Conservation (phyloP, 345 rosid genomes). For the Luvunga scandens region DNA sequence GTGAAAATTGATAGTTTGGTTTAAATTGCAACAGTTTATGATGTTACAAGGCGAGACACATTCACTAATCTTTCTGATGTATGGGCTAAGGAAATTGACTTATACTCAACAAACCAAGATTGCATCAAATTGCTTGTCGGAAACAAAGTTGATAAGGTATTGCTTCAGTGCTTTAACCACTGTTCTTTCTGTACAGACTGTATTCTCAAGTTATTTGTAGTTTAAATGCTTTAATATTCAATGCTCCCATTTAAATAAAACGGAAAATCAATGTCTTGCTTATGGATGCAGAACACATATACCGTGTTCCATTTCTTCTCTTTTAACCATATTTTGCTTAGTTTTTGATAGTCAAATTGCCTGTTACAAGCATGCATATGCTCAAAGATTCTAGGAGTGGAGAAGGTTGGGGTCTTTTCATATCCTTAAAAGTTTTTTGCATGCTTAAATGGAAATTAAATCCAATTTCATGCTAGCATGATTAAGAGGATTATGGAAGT, state of each 20-base stretch:
- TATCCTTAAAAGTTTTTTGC: background rate
- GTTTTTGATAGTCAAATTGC: background rate
- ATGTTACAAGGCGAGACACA: conserved; percentile 86
- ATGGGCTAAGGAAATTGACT: conserved; percentile 94
- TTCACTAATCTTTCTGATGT: conserved; percentile 86
- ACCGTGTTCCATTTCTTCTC: background rate
- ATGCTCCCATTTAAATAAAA: background rate
- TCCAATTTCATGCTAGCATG: too few species aligned
- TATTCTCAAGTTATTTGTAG: background rate
- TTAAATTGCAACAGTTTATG: conserved; percentile 53
- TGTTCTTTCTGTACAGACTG: background rate
- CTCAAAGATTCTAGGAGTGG: background rate
- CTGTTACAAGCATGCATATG: background rate
- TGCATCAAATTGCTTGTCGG: conserved; percentile 98
- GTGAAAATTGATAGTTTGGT: background rate
- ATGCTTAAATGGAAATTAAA: background rate
- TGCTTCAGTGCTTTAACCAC: background rate
- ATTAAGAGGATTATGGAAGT: too few species aligned
- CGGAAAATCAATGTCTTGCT: background rate
- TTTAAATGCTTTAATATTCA: background rate
- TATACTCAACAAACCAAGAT: conserved; percentile 88
- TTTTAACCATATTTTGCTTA: background rate
- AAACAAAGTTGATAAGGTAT: conserved; percentile 92
- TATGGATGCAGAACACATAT: background rate
- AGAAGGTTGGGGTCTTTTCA: background rate